Evolutionary conservation across 1,139 yeast genomes (phyloP).

Genomic region (Debaryomyces sp.): DNA sequence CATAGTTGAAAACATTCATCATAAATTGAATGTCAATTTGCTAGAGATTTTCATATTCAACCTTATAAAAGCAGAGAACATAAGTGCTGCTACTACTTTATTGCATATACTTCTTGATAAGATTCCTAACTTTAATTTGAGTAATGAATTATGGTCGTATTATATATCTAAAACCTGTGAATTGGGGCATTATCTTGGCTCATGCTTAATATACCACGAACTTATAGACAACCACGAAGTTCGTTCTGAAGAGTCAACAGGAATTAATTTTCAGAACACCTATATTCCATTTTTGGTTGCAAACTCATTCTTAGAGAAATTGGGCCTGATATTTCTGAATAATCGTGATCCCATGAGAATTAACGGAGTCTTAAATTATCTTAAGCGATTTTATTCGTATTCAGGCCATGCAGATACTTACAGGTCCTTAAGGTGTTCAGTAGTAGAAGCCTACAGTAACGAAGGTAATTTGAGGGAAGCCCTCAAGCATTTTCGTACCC

Average conservation of each 20-base stretch:
- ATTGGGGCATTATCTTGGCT: constrained; percentile 33
- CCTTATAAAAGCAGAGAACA: constrained; percentile 18
- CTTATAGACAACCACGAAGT: constrained; percentile 30
- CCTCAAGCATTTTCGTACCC: constrained; percentile 26
- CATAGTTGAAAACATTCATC: constrained; percentile 9
- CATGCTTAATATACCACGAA: constrained; percentile 39
- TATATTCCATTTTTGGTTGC: constrained; percentile 37
- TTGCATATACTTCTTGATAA: constrained; percentile 24
- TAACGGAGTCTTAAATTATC: constrained; percentile 35
- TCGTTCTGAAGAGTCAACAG: constrained; percentile 20
- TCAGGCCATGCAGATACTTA: constrained; percentile 31
- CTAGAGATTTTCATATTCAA: constrained; percentile 24
- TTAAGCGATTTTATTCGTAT: constrained; percentile 43
- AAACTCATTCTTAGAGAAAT: constrained; percentile 25
- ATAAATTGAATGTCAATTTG: constrained; percentile 1
- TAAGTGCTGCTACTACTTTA: constrained; percentile 26
- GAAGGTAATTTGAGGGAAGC: constrained; percentile 27
- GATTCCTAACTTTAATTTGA: constrained; percentile 20
- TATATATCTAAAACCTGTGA: constrained; percentile 29
- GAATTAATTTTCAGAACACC: constrained; percentile 11
- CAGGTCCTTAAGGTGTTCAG: constrained; percentile 27
- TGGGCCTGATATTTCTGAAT: constrained; percentile 32
- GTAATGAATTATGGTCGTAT: constrained; percentile 42
- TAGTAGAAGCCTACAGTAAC: constrained; percentile 36
- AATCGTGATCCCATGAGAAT: constrained; percentile 29